A percentile compares a stretch with the other conserved stretches of the same genome.
Evolutionary conservation across 768 basidiomycete species (phyloP).

Genomic region (Termitomyces heimii): DNA sequence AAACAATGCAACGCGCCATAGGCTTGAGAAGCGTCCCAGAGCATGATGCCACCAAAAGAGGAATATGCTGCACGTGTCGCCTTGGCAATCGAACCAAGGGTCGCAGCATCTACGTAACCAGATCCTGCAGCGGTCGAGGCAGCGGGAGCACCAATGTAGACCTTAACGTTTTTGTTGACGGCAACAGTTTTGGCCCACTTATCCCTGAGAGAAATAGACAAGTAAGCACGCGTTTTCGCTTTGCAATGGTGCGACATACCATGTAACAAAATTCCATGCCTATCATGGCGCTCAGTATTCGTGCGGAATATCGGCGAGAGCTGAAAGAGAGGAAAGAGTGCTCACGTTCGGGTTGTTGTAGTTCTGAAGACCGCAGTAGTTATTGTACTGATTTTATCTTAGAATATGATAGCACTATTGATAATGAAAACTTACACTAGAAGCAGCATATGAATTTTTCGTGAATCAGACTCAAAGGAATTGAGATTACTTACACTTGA

Average conservation of each 20-base stretch:
- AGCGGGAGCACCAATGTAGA: slow-evolving; percentile 53
- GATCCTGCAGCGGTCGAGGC: slow-evolving; percentile 43
- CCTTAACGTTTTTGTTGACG: slow-evolving; percentile 47
- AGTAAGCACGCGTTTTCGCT: not conserved
- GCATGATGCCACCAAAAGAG: slow-evolving; percentile 49
- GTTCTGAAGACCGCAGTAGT: slow-evolving; percentile 27
- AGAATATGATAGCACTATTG: not conserved
- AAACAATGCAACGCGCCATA: slow-evolving; percentile 25
- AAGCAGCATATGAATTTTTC: not conserved
- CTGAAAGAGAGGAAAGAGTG: not conserved
- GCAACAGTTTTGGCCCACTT: slow-evolving; percentile 51
- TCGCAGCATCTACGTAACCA: slow-evolving; percentile 43
- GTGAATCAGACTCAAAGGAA: not conserved
- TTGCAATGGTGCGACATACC: slow-evolving; percentile 22
- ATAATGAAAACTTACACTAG: slow-evolving; percentile 7
- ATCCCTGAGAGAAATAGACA: slow-evolving; percentile 26
- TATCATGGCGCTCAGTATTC: slow-evolving; percentile 5
- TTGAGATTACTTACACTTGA: slow-evolving; percentile 7
- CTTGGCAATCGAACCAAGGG: slow-evolving; percentile 33
- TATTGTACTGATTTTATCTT: slow-evolving; percentile 14
- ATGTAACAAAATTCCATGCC: slow-evolving; percentile 43
- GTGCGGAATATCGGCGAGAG: not conserved
- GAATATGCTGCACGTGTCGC: slow-evolving; percentile 39
- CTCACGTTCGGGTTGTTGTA: slow-evolving; percentile 36
- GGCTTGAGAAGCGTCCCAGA: slow-evolving; percentile 37